Evolutionary conservation across 2,329 filamentous ascomycete species (phyloP), one percentile per base, ranked within the genome.

Genomic region (Dendrostoma leiphaemia): DNA sequence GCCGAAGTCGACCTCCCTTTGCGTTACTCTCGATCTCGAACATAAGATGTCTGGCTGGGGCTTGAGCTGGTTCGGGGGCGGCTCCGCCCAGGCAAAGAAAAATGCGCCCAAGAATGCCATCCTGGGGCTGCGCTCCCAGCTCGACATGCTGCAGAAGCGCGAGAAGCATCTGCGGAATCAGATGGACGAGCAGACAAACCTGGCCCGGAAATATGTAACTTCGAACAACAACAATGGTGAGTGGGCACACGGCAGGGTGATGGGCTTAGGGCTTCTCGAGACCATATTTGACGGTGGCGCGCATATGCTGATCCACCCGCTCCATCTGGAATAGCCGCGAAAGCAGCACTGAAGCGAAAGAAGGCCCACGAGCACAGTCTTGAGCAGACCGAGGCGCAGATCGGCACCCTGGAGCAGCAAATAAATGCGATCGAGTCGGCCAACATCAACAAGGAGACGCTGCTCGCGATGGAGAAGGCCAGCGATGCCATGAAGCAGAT

Each of bases 31-130:
- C n/a, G 13, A 43, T 6, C 6, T 21, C 35, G 21, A 15, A 24
- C 31, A 45, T 66, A 77, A 65, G 60, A 86, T 86, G 83, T 86
- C 78, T 60, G 78, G 78, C 44, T 58, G 56, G 56, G 56, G 56
- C 75, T 90, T 89, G 88, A 85, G 88, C 76, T 97, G 92, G 91
- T 96, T 97, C 71, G 91, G 93, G 74, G 91, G 91, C 67, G 91
- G 91, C 67, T 83, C 84, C 65, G 86, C 86, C 64, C 86, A 91
- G 76, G 90, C 91, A 81, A 86, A 87, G 76, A 96, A 95, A 78
- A 91, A 97, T 76, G 88, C 85, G 57, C 91, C 94, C 54, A 99
- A 99, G 82, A 94, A 96, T 78, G 94, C 94, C 63, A 99, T 99
- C 66, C 80, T 99, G 54, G 84, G 83, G 57, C 78, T 99, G 67